Percentiles rank a stretch among this genome's conserved stretches.
These are phyloP conservation scores for Pseudocercospora vitis DNA, from an alignment of 2,329 filamentous ascomycete species.

Conservation along the genomic window DNA sequence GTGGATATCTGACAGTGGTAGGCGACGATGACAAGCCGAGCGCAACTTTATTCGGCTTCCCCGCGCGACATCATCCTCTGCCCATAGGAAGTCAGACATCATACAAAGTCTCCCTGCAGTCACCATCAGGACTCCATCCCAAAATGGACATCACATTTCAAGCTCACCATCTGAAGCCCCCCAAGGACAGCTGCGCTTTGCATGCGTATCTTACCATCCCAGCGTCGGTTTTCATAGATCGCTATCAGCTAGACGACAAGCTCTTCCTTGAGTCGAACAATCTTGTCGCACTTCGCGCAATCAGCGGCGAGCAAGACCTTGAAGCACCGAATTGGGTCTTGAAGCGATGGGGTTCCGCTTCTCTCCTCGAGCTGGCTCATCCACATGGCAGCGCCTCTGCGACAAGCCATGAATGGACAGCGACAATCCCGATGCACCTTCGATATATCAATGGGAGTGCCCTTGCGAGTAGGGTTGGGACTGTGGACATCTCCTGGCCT, in stretches of 20 bases:
- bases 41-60: constrained; percentile 79
- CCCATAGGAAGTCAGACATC: constrained; percentile 38
- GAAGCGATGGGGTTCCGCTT: constrained; percentile 72
- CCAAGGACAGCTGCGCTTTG: constrained; percentile 61
- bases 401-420: constrained; percentile 53
- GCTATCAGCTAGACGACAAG: constrained; percentile 75
- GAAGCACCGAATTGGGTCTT: constrained; percentile 85
- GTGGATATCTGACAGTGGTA: constrained; percentile 75
- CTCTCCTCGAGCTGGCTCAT: constrained; percentile 69
- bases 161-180: constrained; percentile 49
- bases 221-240: constrained; percentile 77
- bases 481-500: constrained; percentile 64
- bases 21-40: constrained; percentile 70
- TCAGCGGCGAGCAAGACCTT: constrained; percentile 78
- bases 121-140: constrained; percentile 80
- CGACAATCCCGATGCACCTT: constrained; percentile 77
- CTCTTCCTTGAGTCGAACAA: constrained; percentile 82
- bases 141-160: constrained; percentile 68
- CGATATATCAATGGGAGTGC: constrained; percentile 63
- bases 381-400: constrained; percentile 12
- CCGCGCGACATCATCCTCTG: constrained; percentile 70
- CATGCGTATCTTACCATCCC: constrained; percentile 84
- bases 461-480: constrained; percentile 31
- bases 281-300: constrained; percentile 64
- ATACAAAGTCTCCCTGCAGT: constrained; percentile 60